Base-by-base conservation (phyloP, 2,329 filamentous ascomycete genomes). In the Xylariaceae sp. region DNA sequence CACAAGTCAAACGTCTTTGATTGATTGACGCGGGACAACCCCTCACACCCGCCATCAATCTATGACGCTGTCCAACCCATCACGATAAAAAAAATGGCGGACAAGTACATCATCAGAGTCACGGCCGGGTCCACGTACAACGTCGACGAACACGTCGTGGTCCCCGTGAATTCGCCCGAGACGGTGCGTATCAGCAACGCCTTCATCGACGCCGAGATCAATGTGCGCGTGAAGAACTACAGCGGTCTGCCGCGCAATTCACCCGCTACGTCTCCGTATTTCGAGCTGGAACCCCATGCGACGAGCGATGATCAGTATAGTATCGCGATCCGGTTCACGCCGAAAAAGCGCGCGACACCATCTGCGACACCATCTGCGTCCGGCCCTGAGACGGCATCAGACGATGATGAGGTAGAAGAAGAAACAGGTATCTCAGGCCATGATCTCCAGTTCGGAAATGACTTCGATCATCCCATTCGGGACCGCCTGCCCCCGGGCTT, bases 391-490 rank as follows among this genome's bases (percentile, higher is more conserved):
- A 17, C 17, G 17, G 17, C 17, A 17, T 17, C 17, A 17, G 17
- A 17, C 17, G 17, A 17, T 17, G 17, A 17, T 17, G 17, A 17
- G 17, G 17, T 17, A 17, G 17, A 39, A 2, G 10, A 9, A 61
- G 65, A n/a, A 60, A 65, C 1, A 64, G 80, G 81, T 42, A 85
- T 96, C 58, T 79, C 80, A 2, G 91, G 85, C 50, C 74, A 83
- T 30, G 86, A 95, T 63, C 79, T 99, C 2, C 86, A 97, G 56
- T 96, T 96, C 68, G 94, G 93, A 48, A 97, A 97, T 73, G 92
- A 97, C 78, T 97, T 97, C 72, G 92, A 96, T 70, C 84, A 89
- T 54, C 90, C 94, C 0, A 94, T 99, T 67, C 84, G 91, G 35
- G 88, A 96, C 71, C 84, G 87, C 13, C 79, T 99, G 1, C 93